These are phyloP conservation scores for Apophysomyces ossiformis DNA, from an alignment of 371 early-diverging fungal genomes.

Conservation along the genomic window DNA sequence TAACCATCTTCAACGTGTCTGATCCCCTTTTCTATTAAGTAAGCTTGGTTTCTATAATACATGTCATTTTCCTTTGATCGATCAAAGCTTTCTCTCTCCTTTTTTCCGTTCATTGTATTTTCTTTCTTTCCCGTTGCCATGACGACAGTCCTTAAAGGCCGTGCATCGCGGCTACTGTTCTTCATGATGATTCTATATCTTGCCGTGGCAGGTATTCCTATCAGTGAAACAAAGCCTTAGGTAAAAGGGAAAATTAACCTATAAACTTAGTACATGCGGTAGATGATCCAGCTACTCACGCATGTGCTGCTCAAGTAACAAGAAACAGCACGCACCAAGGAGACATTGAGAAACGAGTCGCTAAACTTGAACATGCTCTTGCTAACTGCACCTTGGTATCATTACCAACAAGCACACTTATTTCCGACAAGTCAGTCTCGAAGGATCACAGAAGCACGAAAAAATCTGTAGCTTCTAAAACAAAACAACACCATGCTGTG, in stretches of 20 bases:
- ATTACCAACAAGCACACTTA: neutral
- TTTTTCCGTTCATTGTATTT: neutral
- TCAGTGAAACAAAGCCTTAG: too few relatives aligned
- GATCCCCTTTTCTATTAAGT: constrained; percentile 1
- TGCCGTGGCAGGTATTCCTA: neutral
- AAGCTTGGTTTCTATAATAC: neutral
- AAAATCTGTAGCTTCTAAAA: neutral
- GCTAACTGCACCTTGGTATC: too few relatives aligned
- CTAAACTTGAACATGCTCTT: too few relatives aligned
- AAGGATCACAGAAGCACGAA: neutral
- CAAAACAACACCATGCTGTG: neutral
- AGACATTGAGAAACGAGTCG: too few relatives aligned
- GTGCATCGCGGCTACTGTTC: neutral
- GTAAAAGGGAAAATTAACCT: neutral
- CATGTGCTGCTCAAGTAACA: too few relatives aligned
- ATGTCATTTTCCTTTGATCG: neutral
- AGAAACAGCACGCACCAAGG: too few relatives aligned
- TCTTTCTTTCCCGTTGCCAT: neutral
- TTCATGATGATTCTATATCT: neutral
- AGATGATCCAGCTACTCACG: neutral
- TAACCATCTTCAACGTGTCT: constrained; percentile 6
- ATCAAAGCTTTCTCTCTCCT: neutral
- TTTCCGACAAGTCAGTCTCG: neutral
- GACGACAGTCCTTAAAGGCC: neutral
- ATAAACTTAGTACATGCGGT: neutral